Base-by-base conservation (phyloP, 2,329 filamentous ascomycete genomes). In the Elsinoe necatrix region DNA sequence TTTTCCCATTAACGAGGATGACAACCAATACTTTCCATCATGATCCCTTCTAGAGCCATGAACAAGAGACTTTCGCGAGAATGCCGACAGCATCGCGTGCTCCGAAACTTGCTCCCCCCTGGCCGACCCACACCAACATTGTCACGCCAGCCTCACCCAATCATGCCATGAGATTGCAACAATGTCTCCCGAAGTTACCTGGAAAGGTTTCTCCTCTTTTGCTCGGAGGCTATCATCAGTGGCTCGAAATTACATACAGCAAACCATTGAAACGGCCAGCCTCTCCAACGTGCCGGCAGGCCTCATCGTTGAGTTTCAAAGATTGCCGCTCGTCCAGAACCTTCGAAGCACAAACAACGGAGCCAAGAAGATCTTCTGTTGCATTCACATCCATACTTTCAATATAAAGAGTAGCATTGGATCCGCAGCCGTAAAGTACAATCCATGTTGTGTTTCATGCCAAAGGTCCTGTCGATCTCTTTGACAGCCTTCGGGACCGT, bases 391-490 rank as follows among this genome's bases (percentile, higher is more conserved):
- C 4, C 9, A 29, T 29, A 4, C 9, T 29, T 29, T 9, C 9
- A 9, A 4, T 9, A 9, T 29, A 4, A 29, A 29, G 27, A 29
- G 27, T 23, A 21, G 41, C 20, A 23, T 21, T 25, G 20, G 12
- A 21, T n/a, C 18, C 41, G 41, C 41, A 45, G 41, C 21, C 41
- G 20, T 27, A n/a, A 9, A 25, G 21, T 3, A 25, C 9, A 14
- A 11, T 45, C 4, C 34, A 45, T 50, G 45, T 50, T 34, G 45
- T 50, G 45, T 50, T 50, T 50, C 45, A 50, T 16, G 16, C 25
- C 25, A 25, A 5, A 16, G 25, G 45, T 34, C 45, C 27, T 23
- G 39, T 14, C 25, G 20, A 45, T 23, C 23, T 45, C 18, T 12
- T 14, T 23, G 12, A 25, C 14, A 45, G 41, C 41, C 41, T 45